phyloP scores from a whole-genome alignment of 768 basidiomycete genomes.

The Tricholoma terreum region DNA sequence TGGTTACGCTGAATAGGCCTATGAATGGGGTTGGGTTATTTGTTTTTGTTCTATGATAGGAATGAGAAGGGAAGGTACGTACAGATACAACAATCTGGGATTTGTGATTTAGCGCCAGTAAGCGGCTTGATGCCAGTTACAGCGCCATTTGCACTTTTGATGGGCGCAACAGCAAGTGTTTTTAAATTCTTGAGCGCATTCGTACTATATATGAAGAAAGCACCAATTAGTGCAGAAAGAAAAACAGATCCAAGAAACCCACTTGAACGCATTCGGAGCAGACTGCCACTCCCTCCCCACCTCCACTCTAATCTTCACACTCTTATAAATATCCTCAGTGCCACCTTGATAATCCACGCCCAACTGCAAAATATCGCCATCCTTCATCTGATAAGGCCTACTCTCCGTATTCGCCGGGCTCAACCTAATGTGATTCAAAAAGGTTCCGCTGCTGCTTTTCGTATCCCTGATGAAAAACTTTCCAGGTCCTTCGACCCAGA shows the following conservation, averaged over 20 bases:
- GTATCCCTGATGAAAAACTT: slow-evolving; percentile 90
- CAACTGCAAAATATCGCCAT: slow-evolving; percentile 92
- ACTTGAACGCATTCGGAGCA: slow-evolving; percentile 90
- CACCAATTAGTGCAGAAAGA: neutral
- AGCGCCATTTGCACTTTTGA: slow-evolving; percentile 8
- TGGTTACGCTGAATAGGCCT: slow-evolving; percentile 81
- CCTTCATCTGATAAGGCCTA: slow-evolving; percentile 73
- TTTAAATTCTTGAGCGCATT: slow-evolving; percentile 76
- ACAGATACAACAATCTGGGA: slow-evolving; percentile 95
- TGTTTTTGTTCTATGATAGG: neutral
- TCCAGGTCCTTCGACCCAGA: slow-evolving; percentile 70
- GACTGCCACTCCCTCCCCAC: slow-evolving; percentile 88
- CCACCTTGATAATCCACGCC: slow-evolving; percentile 99
- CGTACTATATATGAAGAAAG: slow-evolving; percentile 52
- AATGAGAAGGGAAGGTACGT: slow-evolving; percentile 24
- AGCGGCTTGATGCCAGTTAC: slow-evolving; percentile 12
- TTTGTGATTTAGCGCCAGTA: slow-evolving; percentile 31
- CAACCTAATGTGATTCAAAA: slow-evolving; percentile 92
- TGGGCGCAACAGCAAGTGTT: slow-evolving; percentile 49
- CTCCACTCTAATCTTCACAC: slow-evolving; percentile 94
- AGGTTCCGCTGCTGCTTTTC: slow-evolving; percentile 87
- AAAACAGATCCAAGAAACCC: slow-evolving; percentile 16
- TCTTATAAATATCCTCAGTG: slow-evolving; percentile 94
- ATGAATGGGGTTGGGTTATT: neutral
- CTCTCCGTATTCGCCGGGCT: slow-evolving; percentile 81